Base-by-base conservation (phyloP, 805 yeast species). In the Lipomyces anomalus region DNA sequence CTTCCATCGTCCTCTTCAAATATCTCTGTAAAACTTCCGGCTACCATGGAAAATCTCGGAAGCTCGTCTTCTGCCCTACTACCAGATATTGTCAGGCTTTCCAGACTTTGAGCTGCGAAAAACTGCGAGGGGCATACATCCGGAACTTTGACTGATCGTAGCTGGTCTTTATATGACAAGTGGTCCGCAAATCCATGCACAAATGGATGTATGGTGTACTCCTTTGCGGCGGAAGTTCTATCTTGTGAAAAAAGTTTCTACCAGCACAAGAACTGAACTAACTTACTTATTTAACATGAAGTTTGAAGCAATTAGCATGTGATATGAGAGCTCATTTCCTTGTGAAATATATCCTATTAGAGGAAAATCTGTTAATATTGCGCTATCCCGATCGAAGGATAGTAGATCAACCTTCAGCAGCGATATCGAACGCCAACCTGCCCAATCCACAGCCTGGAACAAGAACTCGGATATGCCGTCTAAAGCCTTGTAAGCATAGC, bases 401-500 rank as follows among this genome's bases (percentile, higher is more conserved):
- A n/a, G n/a, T n/a, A n/a, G n/a, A n/a, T 4, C 38, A 30, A 38
- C 48, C 50, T 28, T 40, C 44, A 9, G 37, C 23, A n/a, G 57
- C 57, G 9, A 53, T 47, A 45, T 80, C 85, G 58, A 79, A 80
- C 1, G 95, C 80, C 0, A 87, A 65, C 53, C 87, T 69, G 0
- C 95, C 96, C 20, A 84, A 67, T 0, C 97, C 97, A 1, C 92
- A 77, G 0, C 97, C 97, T 0, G 97, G 97, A 1, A 85, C 75
- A 4, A 89, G 65, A 0, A 86, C 71, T 23, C 33, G 23, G 16
- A 4, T 7, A 6, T 16, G 39, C 32, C 30, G n/a, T 9, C 23
- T 4, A 11, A 16, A 29, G 23, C n/a, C n/a, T n/a, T n/a, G n/a
- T n/a, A n/a, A n/a, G n/a, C n/a, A n/a, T n/a, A n/a, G n/a, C n/a